These are phyloP conservation scores for Myrica gale DNA, from an alignment of 306 rosid genomes.

Conservation along the genomic window DNA sequence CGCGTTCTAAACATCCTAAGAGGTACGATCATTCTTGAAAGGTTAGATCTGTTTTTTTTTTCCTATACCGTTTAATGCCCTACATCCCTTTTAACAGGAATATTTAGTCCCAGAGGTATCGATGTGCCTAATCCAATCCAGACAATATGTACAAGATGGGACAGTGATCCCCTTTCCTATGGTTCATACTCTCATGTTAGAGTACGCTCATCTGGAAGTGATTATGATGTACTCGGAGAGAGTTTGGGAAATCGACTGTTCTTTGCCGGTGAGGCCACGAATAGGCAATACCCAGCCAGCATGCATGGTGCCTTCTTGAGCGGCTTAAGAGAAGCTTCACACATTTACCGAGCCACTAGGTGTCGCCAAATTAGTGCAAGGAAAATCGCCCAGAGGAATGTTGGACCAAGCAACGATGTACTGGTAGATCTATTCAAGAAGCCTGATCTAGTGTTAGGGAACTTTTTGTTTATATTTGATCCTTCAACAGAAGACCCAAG, in stretches of 20 bases:
- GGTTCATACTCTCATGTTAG: conserved; percentile 95
- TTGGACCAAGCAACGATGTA: conserved; percentile 43
- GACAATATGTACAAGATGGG: conserved; percentile 92
- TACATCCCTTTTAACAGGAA: conserved; percentile 48
- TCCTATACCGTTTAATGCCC: conserved; percentile 5
- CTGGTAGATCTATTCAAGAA: conserved; percentile 60
- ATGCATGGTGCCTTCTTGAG: conserved; percentile 96
- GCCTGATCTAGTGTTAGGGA: conserved; percentile 69
- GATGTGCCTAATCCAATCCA: conserved; percentile 76
- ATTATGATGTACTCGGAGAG: conserved; percentile 86
- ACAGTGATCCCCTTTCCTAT: conserved; percentile 76
- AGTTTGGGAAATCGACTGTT: conserved; percentile 71
- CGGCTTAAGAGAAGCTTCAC: conserved; percentile 92
- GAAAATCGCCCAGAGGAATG: conserved; percentile 45
- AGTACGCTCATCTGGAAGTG: conserved; percentile 75
- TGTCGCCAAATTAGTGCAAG: conserved; percentile 38
- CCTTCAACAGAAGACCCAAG: conserved; percentile 50
- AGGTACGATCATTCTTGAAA: conserved; percentile 50
- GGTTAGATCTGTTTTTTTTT: conserved; percentile 8
- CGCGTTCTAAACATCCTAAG: conserved; percentile 64
- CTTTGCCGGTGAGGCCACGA: conserved; percentile 97
- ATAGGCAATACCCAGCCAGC: conserved; percentile 89
- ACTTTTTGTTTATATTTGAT: conserved; percentile 56
- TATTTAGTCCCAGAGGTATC: conserved; percentile 67
- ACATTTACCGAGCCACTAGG: conserved; percentile 48